phyloP scores from a whole-genome alignment of 345 rosid species.

The Microthlaspi erraticum region DNA sequence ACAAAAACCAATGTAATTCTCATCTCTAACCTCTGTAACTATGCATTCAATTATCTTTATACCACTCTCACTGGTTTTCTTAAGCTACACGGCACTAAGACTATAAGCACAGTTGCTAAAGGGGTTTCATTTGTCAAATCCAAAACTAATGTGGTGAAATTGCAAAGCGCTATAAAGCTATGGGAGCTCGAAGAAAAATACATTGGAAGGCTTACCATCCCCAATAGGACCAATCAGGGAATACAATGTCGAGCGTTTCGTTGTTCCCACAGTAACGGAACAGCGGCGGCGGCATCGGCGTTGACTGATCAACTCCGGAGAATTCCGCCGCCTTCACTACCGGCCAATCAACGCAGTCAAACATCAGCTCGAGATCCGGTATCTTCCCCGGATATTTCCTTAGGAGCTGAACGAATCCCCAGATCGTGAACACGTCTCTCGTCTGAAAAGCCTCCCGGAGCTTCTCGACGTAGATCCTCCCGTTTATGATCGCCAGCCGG shows the following conservation, averaged over 20 bases:
- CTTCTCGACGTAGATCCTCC: slow-evolving; percentile 67
- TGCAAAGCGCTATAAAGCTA: background rate
- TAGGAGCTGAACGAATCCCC: slow-evolving; percentile 90
- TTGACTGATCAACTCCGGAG: slow-evolving; percentile 48
- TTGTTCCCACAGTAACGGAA: slow-evolving; percentile 76
- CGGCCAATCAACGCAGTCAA: slow-evolving; percentile 85
- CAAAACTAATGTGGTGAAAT: slow-evolving; percentile 1
- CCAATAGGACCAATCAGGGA: slow-evolving; percentile 97
- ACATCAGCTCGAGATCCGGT: slow-evolving; percentile 86
- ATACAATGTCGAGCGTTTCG: slow-evolving; percentile 62
- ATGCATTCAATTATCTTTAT: background rate
- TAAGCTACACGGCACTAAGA: background rate
- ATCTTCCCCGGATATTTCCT: slow-evolving; percentile 74
- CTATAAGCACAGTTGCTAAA: background rate
- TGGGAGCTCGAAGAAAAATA: background rate
- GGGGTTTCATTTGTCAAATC: slow-evolving; percentile 7
- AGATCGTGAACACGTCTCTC: slow-evolving; percentile 80
- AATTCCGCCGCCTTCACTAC: slow-evolving; percentile 45
- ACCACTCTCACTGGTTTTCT: slow-evolving; percentile 8
- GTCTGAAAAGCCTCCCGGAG: slow-evolving; percentile 60
- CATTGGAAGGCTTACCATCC: slow-evolving; percentile 64
- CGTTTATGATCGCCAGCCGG: slow-evolving; percentile 59
- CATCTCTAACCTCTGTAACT: slow-evolving; percentile 1
- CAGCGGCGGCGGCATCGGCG: slow-evolving; percentile 68
- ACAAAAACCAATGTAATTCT: slow-evolving; percentile 23